A percentile compares a stretch with the other conserved stretches of the same genome.
These are phyloP conservation scores for Aquanectria penicillioides DNA, from an alignment of 2,329 filamentous ascomycete species.

Conservation along the genomic window DNA sequence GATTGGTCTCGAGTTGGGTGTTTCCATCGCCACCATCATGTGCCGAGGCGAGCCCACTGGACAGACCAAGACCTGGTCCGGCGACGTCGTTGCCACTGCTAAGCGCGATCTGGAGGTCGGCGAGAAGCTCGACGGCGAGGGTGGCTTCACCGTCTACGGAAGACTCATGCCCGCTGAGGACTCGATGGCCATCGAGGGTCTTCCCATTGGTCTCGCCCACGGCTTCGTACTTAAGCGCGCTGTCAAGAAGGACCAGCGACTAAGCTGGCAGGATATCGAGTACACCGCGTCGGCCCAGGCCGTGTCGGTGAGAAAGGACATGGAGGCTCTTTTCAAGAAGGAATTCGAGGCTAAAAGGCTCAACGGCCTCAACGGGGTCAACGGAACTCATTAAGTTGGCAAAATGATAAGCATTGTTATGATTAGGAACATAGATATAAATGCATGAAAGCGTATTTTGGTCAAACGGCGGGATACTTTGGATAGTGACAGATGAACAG, in stretches of 20 bases:
- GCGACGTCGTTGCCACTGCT: slow-evolving; percentile 57
- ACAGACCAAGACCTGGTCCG: slow-evolving; percentile 54
- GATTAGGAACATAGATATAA: not conserved
- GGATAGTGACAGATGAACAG: too few relatives aligned
- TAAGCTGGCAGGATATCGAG: slow-evolving; percentile 57
- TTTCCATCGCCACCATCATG: slow-evolving; percentile 56
- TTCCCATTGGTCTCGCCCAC: slow-evolving; percentile 56
- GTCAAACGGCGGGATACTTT: too few relatives aligned
- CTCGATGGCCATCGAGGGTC: slow-evolving; percentile 52
- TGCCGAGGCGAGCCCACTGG: slow-evolving; percentile 56
- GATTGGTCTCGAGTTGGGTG: slow-evolving; percentile 57
- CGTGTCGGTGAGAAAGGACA: slow-evolving; percentile 53
- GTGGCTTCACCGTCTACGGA: slow-evolving; percentile 57
- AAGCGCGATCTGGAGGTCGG: slow-evolving; percentile 55
- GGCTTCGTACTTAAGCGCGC: slow-evolving; percentile 52
- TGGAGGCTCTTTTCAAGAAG: slow-evolving; percentile 52
- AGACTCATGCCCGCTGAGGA: slow-evolving; percentile 52
- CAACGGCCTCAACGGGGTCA: slow-evolving; percentile 24
- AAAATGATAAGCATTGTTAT: not conserved
- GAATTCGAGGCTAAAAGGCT: slow-evolving; percentile 30
- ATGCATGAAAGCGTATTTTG: not conserved
- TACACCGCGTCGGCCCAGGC: slow-evolving; percentile 51
- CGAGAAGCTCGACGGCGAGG: slow-evolving; percentile 57
- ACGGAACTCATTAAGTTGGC: not conserved
- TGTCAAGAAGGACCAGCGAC: slow-evolving; percentile 52